A percentile compares a stretch with the other conserved stretches of the same genome.
Conservation (phyloP, 257 asterid genomes). For the Solanum phureja region DNA sequence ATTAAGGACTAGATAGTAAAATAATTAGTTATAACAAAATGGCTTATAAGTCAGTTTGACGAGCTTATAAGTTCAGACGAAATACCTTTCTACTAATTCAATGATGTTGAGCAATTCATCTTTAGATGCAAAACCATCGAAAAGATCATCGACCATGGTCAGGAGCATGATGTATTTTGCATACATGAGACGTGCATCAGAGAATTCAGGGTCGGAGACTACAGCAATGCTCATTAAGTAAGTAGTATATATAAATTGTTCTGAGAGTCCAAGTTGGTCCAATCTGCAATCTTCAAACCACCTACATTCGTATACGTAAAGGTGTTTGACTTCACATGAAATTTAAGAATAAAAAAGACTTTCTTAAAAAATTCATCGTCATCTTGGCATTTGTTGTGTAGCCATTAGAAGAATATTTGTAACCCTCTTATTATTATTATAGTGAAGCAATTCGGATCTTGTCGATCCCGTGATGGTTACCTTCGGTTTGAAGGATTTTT, state of each 20-base stretch:
- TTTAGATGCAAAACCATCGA: slow-evolving; percentile 26
- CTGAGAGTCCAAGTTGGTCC: slow-evolving; percentile 13
- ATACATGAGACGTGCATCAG: slow-evolving; percentile 21
- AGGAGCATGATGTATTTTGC: slow-evolving; percentile 17
- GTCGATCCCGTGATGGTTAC: too few species aligned
- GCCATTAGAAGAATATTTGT: too few species aligned
- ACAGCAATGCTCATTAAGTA: slow-evolving; percentile 16
- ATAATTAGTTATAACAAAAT: too few species aligned
- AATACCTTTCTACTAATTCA: not conserved
- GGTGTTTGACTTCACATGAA: too few species aligned
- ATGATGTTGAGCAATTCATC: slow-evolving; percentile 11
- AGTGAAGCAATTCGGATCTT: too few species aligned
- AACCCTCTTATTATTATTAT: too few species aligned
- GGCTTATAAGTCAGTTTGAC: not conserved
- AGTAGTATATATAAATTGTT: slow-evolving; percentile 2
- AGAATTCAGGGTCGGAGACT: not conserved
- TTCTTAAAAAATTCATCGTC: too few species aligned
- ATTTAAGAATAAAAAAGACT: too few species aligned
- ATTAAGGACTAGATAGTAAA: too few species aligned
- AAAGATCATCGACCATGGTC: slow-evolving; percentile 30
- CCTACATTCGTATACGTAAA: not conserved
- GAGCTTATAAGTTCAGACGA: not conserved
- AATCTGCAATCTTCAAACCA: slow-evolving; percentile 30
- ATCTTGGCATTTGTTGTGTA: too few species aligned
- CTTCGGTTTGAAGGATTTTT: too few species aligned